Base-by-base conservation (phyloP, 495 filamentous ascomycete genomes). In the Cercophora sp. region DNA sequence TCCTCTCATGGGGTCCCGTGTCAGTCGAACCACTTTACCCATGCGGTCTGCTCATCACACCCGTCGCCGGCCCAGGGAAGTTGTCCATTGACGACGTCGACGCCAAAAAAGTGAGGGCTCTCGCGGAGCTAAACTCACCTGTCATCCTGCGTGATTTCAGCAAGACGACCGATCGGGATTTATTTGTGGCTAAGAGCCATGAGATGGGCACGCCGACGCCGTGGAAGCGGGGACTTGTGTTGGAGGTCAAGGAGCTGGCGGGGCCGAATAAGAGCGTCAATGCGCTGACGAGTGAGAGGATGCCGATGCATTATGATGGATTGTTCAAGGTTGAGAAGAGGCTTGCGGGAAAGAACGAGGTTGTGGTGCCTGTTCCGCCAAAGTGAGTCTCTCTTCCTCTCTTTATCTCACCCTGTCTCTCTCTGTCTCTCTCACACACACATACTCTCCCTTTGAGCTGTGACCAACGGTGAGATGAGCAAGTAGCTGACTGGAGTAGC, bases 271-370 rank as follows among this genome's bases (percentile, higher is more conserved):
- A 65, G 32, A 44, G 56, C 19, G 79, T 77, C 47, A 79, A 76
- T 36, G 74, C 80, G 20, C 66, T 73, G 1, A 76, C 72, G 5
- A 68, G 64, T 35, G 78, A 83, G 51, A 70, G 69, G 29, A 79
- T 81, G 78, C 76, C 79, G 4, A 77, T 79, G 63, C 79, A 81
- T 49, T 80, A 72, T 36, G 78, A 81, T 37, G 79, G 78, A 0
- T 62, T 79, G 24, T 82, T 81, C 62, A 78, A 78, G 42, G 70
- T 75, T 10, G 68, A 69, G 16, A 68, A 72, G 22, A 44, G 68
- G 26, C 63, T 55, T 0, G 61, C 71, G 34, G 62, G 69, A 4
- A 54, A 68, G 36, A 55, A 18, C 22, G 64, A 69, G 39, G 39
- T 45, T 6, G 32, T 66, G 1, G 54, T 62, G 0, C 51, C 63